These are phyloP conservation scores for Nosema muscidifuracis DNA, from an alignment of 371 early-diverging fungal genomes.

Conservation along the genomic window DNA sequence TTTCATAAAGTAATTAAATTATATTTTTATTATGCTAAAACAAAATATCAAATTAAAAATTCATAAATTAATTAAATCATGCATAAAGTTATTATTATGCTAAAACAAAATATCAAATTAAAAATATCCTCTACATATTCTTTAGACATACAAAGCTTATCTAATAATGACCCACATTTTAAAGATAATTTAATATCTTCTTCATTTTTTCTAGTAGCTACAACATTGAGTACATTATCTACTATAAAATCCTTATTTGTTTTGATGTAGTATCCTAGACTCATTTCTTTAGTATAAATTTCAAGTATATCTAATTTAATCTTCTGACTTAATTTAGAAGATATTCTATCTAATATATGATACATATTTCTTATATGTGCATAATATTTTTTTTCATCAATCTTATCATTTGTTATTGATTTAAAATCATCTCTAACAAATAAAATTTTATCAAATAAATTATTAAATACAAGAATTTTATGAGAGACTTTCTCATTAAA, in stretches of 20 bases:
- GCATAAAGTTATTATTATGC: too few relatives aligned
- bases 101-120: background rate
- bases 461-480: slow-evolving; percentile 30
- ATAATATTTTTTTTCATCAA: slow-evolving; percentile 33
- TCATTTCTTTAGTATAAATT: slow-evolving; percentile 22
- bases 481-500: slow-evolving; percentile 6
- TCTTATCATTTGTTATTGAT: slow-evolving; percentile 34
- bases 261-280: slow-evolving; percentile 22
- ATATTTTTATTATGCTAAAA: too few relatives aligned
- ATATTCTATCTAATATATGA: slow-evolving; percentile 21
- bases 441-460: slow-evolving; percentile 46
- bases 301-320: slow-evolving; percentile 28
- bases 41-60: too few relatives aligned
- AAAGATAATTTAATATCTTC: background rate
- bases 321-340: background rate
- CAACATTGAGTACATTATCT: background rate
- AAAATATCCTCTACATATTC: background rate
- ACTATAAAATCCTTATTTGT: slow-evolving; percentile 30
- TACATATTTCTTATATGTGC: slow-evolving; percentile 37
- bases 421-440: slow-evolving; percentile 50
- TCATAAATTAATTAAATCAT: too few relatives aligned
- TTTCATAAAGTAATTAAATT: too few relatives aligned
- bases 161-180: slow-evolving; percentile 27
- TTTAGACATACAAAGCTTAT: slow-evolving; percentile 12
- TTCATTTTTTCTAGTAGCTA: background rate